A percentile compares a stretch with the other conserved stretches of the same genome.
Evolutionary conservation across 2,329 filamentous ascomycete species (phyloP).

Genomic region (Phialemoniopsis sp.): DNA sequence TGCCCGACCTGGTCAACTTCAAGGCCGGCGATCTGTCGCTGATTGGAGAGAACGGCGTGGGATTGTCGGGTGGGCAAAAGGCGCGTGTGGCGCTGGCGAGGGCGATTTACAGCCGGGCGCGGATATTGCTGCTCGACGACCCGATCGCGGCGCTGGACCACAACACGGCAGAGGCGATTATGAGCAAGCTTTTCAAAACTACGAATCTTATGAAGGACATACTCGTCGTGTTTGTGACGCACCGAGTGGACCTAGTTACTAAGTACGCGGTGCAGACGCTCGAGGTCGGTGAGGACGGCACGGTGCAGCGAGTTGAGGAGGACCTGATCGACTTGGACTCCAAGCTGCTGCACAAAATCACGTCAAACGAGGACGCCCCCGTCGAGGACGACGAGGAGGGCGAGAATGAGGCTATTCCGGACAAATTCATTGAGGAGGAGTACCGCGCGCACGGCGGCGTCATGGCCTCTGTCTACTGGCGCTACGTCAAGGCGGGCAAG

Average conservation of each 20-base stretch:
- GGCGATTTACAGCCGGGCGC: conserved; percentile 54
- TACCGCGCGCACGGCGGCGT: conserved; percentile 71
- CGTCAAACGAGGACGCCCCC: conserved; percentile 9
- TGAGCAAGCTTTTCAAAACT: conserved; percentile 52
- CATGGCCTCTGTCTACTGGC: conserved; percentile 72
- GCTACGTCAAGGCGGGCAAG: conserved; percentile 78
- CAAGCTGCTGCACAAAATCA: conserved; percentile 11
- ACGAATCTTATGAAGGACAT: conserved; percentile 43
- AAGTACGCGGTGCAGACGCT: conserved; percentile 71
- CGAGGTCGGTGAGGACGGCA: conserved; percentile 58
- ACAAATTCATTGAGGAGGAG: conserved; percentile 79
- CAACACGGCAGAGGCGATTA: conserved; percentile 54
- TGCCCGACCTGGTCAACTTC: conserved; percentile 51
- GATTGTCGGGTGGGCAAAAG: conserved; percentile 60
- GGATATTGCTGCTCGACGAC: conserved; percentile 57
- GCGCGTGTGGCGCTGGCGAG: conserved; percentile 60
- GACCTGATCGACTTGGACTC: conserved; percentile 14
- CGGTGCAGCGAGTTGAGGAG: conserved; percentile 11
- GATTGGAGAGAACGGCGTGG: conserved; percentile 59
- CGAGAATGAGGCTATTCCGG: conserved; percentile 51
- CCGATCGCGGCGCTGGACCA: conserved; percentile 61
- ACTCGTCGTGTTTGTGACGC: conserved; percentile 76
- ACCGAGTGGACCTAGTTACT: conserved; percentile 72
- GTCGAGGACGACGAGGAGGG: conserved; percentile 34
- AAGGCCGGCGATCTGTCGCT: conserved; percentile 52